Conservation (phyloP, 768 basidiomycete species). For the Russula sp. region DNA sequence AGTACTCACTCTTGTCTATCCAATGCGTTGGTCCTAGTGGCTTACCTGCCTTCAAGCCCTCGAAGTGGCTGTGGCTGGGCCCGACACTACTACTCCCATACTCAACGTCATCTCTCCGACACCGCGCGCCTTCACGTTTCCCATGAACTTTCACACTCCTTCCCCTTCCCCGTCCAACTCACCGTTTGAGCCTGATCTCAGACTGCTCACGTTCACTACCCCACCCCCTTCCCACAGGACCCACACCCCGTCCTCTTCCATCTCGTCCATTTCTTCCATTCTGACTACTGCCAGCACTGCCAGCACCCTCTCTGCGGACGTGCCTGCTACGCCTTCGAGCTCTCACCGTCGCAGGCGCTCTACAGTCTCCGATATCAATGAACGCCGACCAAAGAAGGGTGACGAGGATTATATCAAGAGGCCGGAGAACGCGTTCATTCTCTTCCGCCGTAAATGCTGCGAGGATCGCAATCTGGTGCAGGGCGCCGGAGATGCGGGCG, state of each 20-base stretch:
- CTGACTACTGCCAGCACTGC: slow-evolving; percentile 28
- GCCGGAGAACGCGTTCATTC: slow-evolving; percentile 80
- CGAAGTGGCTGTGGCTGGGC: slow-evolving; percentile 65
- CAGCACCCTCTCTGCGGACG: slow-evolving; percentile 27
- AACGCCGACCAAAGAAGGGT: slow-evolving; percentile 49
- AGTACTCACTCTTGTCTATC: slow-evolving; percentile 24
- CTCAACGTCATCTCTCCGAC: slow-evolving; percentile 58
- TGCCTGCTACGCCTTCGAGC: slow-evolving; percentile 21
- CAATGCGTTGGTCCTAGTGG: background rate
- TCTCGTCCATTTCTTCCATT: slow-evolving; percentile 37
- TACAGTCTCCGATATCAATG: slow-evolving; percentile 32
- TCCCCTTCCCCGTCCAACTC: slow-evolving; percentile 62
- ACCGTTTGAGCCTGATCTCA: slow-evolving; percentile 68
- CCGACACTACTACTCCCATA: slow-evolving; percentile 43
- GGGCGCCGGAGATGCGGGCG: slow-evolving; percentile 34
- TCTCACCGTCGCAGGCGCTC: slow-evolving; percentile 33
- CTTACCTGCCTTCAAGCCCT: slow-evolving; percentile 43
- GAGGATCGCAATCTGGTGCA: slow-evolving; percentile 58
- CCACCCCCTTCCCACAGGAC: slow-evolving; percentile 33
- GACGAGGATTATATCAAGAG: slow-evolving; percentile 82
- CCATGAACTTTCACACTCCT: slow-evolving; percentile 35
- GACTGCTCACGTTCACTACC: slow-evolving; percentile 40
- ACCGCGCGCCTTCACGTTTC: slow-evolving; percentile 65
- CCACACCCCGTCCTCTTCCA: slow-evolving; percentile 40
- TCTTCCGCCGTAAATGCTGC: slow-evolving; percentile 75